Evolutionary conservation across 805 yeast species (phyloP).

Genomic region (Yamadazyma scolyti): DNA sequence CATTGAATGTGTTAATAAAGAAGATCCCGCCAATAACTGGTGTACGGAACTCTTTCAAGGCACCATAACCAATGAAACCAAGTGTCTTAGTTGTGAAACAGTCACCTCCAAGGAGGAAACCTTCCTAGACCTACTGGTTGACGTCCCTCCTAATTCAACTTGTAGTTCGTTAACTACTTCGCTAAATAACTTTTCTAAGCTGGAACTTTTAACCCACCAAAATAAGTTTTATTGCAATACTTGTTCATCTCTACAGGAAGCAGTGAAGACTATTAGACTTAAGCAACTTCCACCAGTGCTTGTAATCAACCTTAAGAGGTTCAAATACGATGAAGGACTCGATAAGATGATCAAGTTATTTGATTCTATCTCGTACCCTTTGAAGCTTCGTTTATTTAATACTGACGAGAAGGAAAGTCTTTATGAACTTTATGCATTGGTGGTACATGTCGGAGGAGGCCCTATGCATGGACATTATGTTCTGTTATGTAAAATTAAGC

Average conservation of each 20-base stretch:
- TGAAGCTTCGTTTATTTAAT: conserved; percentile 63
- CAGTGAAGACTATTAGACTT: conserved; percentile 82
- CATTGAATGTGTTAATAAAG: conserved; percentile 53
- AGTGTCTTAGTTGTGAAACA: conserved; percentile 85
- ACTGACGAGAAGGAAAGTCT: conserved; percentile 51
- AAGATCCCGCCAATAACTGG: conserved; percentile 38
- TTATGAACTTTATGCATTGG: conserved; percentile 81
- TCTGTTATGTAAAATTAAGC: conserved; percentile 72
- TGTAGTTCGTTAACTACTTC: conserved; percentile 70
- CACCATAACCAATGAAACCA: conserved; percentile 76
- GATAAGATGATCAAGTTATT: conserved; percentile 83
- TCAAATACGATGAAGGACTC: conserved; percentile 82
- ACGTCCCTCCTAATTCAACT: conserved; percentile 60
- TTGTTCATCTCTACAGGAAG: conserved; percentile 90
- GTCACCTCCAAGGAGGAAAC: conserved; percentile 78
- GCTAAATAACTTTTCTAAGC: conserved; percentile 74
- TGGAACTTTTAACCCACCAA: conserved; percentile 79
- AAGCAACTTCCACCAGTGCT: conserved; percentile 73
- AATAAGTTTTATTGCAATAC: conserved; percentile 92
- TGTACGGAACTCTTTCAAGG: conserved; percentile 82
- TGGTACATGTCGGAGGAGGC: conserved; percentile 95
- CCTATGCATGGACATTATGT: conserved; percentile 98
- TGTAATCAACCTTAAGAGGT: conserved; percentile 84
- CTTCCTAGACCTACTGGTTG: conserved; percentile 83
- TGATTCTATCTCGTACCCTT: conserved; percentile 79